Evolutionary conservation across 2,329 filamentous ascomycete species (phyloP).

Genomic region (Xylariomycetidae sp.): DNA sequence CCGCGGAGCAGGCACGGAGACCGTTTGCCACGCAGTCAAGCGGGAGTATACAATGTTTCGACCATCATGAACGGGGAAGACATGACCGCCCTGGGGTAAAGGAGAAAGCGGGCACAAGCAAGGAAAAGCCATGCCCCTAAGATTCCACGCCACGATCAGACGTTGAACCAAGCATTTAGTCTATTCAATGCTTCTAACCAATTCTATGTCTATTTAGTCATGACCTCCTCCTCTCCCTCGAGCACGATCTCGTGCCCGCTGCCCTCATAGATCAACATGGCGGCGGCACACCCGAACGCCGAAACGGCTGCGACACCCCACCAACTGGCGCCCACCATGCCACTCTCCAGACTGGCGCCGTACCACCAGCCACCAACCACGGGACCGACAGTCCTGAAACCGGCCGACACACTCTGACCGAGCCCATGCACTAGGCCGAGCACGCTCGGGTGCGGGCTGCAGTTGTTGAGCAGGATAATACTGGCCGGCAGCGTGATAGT

Average conservation of each 20-base stretch:
- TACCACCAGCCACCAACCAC: slow-evolving; percentile 46
- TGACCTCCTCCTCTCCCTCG: slow-evolving; percentile 30
- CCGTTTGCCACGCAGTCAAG: too few species aligned
- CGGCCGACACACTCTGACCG: slow-evolving; percentile 45
- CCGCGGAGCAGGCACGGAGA: too few species aligned
- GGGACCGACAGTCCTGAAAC: slow-evolving; percentile 46
- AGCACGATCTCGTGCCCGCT: slow-evolving; percentile 56
- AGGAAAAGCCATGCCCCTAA: too few species aligned
- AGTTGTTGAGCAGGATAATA: slow-evolving; percentile 58
- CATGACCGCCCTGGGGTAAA: too few species aligned
- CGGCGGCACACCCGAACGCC: slow-evolving; percentile 51
- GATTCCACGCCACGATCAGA: too few species aligned
- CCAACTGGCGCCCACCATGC: slow-evolving; percentile 43
- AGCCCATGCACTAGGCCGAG: slow-evolving; percentile 54
- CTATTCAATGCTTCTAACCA: too few species aligned
- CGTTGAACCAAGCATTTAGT: too few species aligned
- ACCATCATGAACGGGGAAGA: too few species aligned
- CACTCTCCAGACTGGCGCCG: slow-evolving; percentile 39
- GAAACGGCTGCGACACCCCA: slow-evolving; percentile 47
- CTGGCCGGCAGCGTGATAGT: slow-evolving; percentile 62
- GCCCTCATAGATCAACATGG: slow-evolving; percentile 61
- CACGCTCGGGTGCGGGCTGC: slow-evolving; percentile 53
- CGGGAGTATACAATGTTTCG: too few species aligned
- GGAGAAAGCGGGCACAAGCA: too few species aligned
- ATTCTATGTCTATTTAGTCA: too few species aligned